A percentile compares a stretch with the other conserved stretches of the same genome.
Evolutionary conservation across 2,329 filamentous ascomycete species (phyloP).

Genomic region (Aspergillus sp.): DNA sequence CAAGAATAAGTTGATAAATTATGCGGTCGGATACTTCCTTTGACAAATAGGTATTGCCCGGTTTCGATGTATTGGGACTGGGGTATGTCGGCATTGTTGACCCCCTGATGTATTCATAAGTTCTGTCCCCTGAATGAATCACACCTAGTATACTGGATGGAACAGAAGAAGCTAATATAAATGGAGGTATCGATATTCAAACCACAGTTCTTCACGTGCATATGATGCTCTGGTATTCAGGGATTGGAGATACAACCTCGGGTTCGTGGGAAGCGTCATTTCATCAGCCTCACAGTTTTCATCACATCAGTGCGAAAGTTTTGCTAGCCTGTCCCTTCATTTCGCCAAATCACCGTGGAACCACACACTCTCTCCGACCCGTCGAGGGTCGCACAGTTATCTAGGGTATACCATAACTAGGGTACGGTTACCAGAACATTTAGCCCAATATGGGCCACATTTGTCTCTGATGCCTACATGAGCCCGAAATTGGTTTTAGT

Average conservation of each 20-base stretch:
- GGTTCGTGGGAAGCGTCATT: constrained; percentile 9
- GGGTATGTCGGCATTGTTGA: constrained; percentile 8
- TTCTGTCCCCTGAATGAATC: constrained; percentile 1
- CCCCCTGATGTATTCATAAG: neutral
- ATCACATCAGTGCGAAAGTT: constrained; percentile 1
- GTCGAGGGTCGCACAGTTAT: constrained; percentile 17
- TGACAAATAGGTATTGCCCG: neutral
- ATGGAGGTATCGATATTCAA: constrained; percentile 8
- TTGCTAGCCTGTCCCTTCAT: constrained; percentile 12
- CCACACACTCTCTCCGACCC: constrained; percentile 13
- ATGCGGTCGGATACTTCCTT: neutral
- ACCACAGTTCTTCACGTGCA: constrained; percentile 13
- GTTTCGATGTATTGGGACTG: neutral
- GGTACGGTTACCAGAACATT: neutral
- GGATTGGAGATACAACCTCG: constrained; percentile 12
- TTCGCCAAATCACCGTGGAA: constrained; percentile 18
- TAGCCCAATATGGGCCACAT: neutral
- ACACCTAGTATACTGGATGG: neutral
- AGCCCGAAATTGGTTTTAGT: neutral
- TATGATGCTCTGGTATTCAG: neutral
- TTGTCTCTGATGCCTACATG: neutral
- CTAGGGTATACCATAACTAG: neutral
- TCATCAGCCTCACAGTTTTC: constrained; percentile 19
- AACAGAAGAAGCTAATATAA: constrained; percentile 1
- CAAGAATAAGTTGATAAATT: neutral